Percentiles rank a stretch among this genome's conserved stretches.
phyloP scores from a whole-genome alignment of 441 rosid genomes.

The Rhodomyrtus psidioides region DNA sequence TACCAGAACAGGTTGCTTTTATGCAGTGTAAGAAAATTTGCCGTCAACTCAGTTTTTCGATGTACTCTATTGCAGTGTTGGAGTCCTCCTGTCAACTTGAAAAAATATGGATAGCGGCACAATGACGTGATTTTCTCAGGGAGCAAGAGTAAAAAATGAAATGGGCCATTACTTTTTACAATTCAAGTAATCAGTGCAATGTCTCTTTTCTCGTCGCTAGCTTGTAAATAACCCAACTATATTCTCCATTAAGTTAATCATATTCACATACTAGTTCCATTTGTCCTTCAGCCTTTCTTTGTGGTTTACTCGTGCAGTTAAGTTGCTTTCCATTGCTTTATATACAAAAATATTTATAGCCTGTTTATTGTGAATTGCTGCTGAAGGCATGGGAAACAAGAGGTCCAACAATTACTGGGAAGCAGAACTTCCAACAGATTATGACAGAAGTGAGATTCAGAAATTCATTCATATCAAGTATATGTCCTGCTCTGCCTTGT shows the following conservation, averaged over 20 bases:
- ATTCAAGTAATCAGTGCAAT: not conserved
- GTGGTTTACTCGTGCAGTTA: not conserved
- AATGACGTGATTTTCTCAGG: not conserved
- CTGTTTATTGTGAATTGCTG: not conserved
- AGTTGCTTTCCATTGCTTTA: not conserved
- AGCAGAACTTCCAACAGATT: slow-evolving; percentile 44
- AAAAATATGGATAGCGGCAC: not conserved
- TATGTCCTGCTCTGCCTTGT: not conserved
- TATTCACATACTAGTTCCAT: not conserved
- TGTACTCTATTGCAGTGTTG: not conserved
- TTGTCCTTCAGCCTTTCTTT: not conserved
- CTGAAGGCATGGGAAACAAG: slow-evolving; percentile 46
- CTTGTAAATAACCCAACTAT: not conserved
- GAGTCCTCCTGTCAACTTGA: not conserved
- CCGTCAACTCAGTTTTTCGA: not conserved
- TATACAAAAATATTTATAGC: not conserved
- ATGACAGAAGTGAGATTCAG: slow-evolving; percentile 34
- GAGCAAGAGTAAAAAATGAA: not conserved
- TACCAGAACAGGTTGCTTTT: slow-evolving; percentile 73
- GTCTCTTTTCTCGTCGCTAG: not conserved
- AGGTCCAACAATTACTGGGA: slow-evolving; percentile 68
- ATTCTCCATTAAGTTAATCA: not conserved
- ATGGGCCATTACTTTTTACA: not conserved
- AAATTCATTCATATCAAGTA: slow-evolving; percentile 61
- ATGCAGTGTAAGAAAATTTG: slow-evolving; percentile 56